A percentile compares a stretch with the other conserved stretches of the same genome.
Conservation (phyloP, 75 land plant genomes). For the Cryptomeria japonica region DNA sequence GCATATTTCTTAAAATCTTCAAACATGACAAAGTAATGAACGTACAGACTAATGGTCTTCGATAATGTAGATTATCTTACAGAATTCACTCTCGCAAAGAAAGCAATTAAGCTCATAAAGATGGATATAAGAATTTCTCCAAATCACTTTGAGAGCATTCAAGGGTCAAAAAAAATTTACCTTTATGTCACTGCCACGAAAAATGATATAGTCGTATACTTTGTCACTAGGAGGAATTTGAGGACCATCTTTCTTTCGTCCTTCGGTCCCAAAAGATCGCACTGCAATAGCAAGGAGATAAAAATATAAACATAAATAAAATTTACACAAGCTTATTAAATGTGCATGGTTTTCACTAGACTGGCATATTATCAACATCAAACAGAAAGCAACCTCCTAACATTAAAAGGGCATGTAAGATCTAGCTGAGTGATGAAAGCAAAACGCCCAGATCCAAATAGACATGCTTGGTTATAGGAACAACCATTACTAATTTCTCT, state of each 20-base stretch:
- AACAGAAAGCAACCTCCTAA: neutral
- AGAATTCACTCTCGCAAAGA: neutral
- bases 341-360: neutral
- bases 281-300: constrained; percentile 27
- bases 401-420: neutral
- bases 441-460: neutral
- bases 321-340: neutral
- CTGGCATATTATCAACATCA: neutral
- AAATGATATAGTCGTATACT: constrained; percentile 52
- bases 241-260: constrained; percentile 52
- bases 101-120: neutral
- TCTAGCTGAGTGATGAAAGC: neutral
- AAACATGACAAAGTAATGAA: neutral
- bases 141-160: neutral
- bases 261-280: constrained; percentile 53
- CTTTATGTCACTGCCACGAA: constrained; percentile 53
- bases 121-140: neutral
- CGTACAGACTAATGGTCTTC: neutral
- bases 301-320: neutral
- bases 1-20: neutral
- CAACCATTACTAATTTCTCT: neutral
- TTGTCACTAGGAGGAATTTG: constrained; percentile 53
- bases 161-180: constrained; percentile 10
- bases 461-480: neutral
- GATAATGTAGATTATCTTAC: neutral